Base-by-base conservation (phyloP, 2,329 filamentous ascomycete species). In the Thermomyces lanuginosus region DNA sequence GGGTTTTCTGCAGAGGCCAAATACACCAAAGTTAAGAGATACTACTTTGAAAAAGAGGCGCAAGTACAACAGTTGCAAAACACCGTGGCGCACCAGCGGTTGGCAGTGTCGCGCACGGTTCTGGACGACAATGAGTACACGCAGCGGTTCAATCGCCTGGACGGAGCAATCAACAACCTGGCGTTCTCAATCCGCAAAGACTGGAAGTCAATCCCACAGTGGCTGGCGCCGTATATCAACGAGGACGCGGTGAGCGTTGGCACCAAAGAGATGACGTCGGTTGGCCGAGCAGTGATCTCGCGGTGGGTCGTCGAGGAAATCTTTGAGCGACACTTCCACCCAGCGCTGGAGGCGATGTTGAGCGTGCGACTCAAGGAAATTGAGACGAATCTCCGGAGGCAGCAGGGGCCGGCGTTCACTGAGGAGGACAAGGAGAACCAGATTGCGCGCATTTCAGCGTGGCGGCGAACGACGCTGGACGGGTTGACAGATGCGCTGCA, bases 191-290 rank as follows among this genome's bases (percentile, higher is more conserved):
- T 95, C 36, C 77, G 89, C 36, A 95, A 95, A 55, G 78, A 91
- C 46, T 98, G 89, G 89, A 72, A 71, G 35, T 62, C 63, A 17
- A 64, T 95, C 29, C 89, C 89, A 0, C 48, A 63, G 4, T 95
- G 83, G 82, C 62, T 98, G 22, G 67, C 72, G 29, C 66, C 65
- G 13, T 80, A 73, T 29, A 79, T 92, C 37, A 93, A 86, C 49
- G 65, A 76, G 27, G 84, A 92, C 42, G 86, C 83, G 1, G 64
- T 91, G 28, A 70, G 75, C 42, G 82, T 76, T 6, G 89, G 84
- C 34, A 92, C 84, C 46, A 84, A 93, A 51, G 89, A 98, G 53
- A 98, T 98, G 89, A 95, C 83, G 5, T 84, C 84, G 4, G 77
- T 92, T 13, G 89, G 89, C 9, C 72, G 86, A 28, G 83, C 86